Evolutionary conservation across 306 rosid genomes (phyloP), one percentile per base, ranked within the genome.

Genomic region (Rosa persica): DNA sequence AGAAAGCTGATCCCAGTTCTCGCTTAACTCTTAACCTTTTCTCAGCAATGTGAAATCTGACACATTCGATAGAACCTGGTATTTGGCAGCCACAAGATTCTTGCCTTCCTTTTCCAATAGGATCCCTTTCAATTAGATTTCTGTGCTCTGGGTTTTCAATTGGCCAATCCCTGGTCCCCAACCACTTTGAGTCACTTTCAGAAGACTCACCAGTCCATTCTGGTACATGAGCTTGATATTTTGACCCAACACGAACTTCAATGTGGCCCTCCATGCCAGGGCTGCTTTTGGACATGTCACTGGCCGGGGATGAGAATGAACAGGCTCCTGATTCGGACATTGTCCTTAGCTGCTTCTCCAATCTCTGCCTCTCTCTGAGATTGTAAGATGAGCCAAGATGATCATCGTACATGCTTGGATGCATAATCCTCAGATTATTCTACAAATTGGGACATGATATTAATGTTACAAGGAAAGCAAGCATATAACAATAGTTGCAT

Each of bases 21-120:
- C 83, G 77, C 85, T 81, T 86, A 66, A 89, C 67, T 81, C 87
- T 85, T 48, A 72, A 65, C 76, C 88, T 86, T 90, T 84, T 91
- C 93, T 93, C 93, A 13, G 83, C 44, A 76, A 87, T 73, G 67
- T 95, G 99, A 78, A 89, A 91, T 76, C 83, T 78, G 64, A 85
- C 87, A 81, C 99, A 95, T 49, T 87, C 87, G 23, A 76, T 73
- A 61, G 97, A 91, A 67, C 93, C 93, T 20, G 81, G 82, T 48
- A 67, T 81, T 42, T 62, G 70, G 38, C 98, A 95, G 70, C 91
- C 93, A 74, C 99, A 95, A 3, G 75, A 86, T 68, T 86, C 96
- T 71, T 84, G 89, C 81, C 99, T 87, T 70, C 97, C 99, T 85
- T 81, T 93, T 76, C 98, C 99, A 38, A 91, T 88, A 64, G 90